Conservation (phyloP, 2,329 filamentous ascomycete genomes). For the Botrytis paeoniae region DNA sequence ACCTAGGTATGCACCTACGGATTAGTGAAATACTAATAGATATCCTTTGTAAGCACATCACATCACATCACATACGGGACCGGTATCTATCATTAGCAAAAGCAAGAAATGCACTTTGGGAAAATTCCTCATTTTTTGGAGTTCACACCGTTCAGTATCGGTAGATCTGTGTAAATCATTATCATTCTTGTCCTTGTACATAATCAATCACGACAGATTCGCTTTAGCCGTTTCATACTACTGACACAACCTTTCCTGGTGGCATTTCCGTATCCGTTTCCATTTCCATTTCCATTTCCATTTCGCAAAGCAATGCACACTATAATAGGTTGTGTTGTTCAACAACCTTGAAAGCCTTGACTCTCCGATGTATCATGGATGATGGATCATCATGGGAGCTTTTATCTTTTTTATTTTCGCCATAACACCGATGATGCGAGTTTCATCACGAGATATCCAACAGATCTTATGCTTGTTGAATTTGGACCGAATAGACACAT, state of each 20-base stretch:
- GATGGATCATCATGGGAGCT: not conserved
- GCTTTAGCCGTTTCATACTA: not conserved
- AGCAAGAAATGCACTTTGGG: not conserved
- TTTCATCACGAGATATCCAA: constrained; percentile 6
- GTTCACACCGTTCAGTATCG: not conserved
- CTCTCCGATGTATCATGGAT: not conserved
- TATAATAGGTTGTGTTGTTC: not conserved
- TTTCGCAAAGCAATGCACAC: not conserved
- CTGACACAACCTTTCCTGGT: not conserved
- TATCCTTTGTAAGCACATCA: not conserved
- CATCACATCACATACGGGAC: too few species aligned
- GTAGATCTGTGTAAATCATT: not conserved
- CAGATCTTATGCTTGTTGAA: not conserved
- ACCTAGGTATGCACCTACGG: not conserved
- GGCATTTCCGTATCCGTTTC: not conserved
- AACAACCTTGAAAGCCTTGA: not conserved
- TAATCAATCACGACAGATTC: not conserved
- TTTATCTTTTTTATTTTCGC: too few species aligned
- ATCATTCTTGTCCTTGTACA: not conserved
- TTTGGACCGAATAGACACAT: not conserved
- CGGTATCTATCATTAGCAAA: not conserved
- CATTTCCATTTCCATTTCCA: not conserved
- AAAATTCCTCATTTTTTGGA: too few species aligned
- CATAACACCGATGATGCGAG: not conserved
- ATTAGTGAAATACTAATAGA: not conserved